Percentiles rank a stretch among this genome's conserved stretches.
Conservation (phyloP, 192 early-diverging fungal species). For the Dimargaris verticillata region DNA sequence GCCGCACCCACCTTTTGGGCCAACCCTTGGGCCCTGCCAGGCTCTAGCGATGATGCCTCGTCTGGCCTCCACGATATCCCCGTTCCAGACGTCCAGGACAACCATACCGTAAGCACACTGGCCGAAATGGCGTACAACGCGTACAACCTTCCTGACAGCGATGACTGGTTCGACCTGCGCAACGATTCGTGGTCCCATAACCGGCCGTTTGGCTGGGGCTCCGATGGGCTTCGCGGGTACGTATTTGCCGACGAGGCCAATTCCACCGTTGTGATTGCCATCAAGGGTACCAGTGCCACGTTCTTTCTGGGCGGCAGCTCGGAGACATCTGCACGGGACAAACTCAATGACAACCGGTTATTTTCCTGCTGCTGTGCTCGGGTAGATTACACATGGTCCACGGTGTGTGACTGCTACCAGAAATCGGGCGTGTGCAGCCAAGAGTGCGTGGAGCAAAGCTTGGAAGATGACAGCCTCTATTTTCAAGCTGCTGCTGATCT, state of each 20-base stretch:
- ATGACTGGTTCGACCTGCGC: constrained; percentile 53
- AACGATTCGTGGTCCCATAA: constrained; percentile 41
- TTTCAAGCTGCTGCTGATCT: constrained; percentile 39
- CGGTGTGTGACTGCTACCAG: constrained; percentile 71
- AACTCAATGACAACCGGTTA: constrained; percentile 78
- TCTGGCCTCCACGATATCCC: constrained; percentile 10
- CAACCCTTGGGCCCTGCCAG: neutral
- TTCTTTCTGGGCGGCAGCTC: constrained; percentile 50
- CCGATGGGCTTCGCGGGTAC: constrained; percentile 68
- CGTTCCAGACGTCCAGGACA: constrained; percentile 59
- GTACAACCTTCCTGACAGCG: constrained; percentile 44
- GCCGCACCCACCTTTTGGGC: neutral
- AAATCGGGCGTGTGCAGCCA: constrained; percentile 37
- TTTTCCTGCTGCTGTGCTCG: constrained; percentile 95
- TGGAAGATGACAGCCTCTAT: constrained; percentile 31
- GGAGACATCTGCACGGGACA: constrained; percentile 53
- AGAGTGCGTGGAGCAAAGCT: constrained; percentile 38
- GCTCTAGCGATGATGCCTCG: neutral
- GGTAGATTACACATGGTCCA: constrained; percentile 58
- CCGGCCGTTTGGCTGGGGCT: constrained; percentile 52
- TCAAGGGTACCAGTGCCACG: constrained; percentile 72
- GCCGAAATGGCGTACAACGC: constrained; percentile 76
- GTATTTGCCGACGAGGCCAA: constrained; percentile 57
- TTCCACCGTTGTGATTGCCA: constrained; percentile 54
- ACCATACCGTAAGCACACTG: constrained; percentile 48